Conservation (phyloP, 768 basidiomycete species). For the Termitomyces sp. region DNA sequence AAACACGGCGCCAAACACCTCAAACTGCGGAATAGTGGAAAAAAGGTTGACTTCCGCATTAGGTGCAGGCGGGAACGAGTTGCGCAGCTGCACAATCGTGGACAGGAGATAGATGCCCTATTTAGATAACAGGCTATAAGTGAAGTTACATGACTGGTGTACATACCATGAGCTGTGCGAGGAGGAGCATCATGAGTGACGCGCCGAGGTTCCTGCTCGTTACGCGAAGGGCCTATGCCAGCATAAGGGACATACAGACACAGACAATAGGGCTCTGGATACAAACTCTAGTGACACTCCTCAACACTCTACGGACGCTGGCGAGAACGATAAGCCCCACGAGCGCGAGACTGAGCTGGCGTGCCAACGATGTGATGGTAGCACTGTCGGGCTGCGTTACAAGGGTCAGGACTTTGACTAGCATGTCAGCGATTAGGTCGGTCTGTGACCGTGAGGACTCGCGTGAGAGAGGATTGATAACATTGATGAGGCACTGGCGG, state of each 20-base stretch:
- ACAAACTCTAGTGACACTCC: constrained; percentile 55
- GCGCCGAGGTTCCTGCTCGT: constrained; percentile 68
- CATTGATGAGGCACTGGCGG: constrained; percentile 44
- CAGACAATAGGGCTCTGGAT: neutral
- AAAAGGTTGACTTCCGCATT: constrained; percentile 45
- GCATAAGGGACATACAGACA: neutral
- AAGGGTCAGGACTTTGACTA: constrained; percentile 29
- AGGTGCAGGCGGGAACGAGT: constrained; percentile 68
- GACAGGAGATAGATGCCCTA: constrained; percentile 83
- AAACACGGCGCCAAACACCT: constrained; percentile 69
- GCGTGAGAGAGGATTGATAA: constrained; percentile 33
- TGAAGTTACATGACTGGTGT: neutral
- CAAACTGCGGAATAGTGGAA: constrained; percentile 65
- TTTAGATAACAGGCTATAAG: neutral
- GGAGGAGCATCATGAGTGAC: constrained; percentile 67
- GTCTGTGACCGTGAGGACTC: constrained; percentile 20
- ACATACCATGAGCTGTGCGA: constrained; percentile 78
- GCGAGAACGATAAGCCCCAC: constrained; percentile 75
- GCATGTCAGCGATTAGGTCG: constrained; percentile 31
- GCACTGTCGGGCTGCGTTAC: constrained; percentile 23
- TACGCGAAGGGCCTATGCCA: constrained; percentile 47
- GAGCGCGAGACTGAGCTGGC: constrained; percentile 57
- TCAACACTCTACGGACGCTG: constrained; percentile 65
- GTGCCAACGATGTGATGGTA: constrained; percentile 34
- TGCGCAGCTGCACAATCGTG: constrained; percentile 77